Evolutionary conservation across 2,329 filamentous ascomycete species (phyloP).

Genomic region (Apiospora koreana): DNA sequence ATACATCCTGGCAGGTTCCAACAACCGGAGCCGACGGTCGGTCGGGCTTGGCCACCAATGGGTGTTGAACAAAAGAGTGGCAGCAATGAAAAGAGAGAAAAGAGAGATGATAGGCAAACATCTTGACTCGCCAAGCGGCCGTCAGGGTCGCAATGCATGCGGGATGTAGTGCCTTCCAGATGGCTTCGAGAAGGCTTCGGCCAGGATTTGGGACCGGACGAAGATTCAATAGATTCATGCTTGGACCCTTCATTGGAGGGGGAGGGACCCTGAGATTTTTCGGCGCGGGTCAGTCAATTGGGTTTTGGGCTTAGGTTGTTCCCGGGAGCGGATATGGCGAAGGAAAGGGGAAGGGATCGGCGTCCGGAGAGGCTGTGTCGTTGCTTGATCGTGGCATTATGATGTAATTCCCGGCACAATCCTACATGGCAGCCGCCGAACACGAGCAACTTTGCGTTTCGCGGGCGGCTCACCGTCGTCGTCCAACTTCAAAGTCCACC

Average conservation of each 20-base stretch:
- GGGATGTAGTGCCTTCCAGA: slow-evolving; percentile 6
- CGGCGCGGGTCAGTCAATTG: not conserved
- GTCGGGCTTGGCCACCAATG: not conserved
- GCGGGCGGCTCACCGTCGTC: not conserved
- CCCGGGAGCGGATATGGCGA: not conserved
- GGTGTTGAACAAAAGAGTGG: not conserved
- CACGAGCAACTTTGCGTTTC: slow-evolving; percentile 3
- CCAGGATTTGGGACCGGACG: not conserved
- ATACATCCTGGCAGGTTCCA: not conserved
- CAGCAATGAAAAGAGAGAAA: too few relatives aligned
- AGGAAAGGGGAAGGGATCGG: slow-evolving; percentile 8
- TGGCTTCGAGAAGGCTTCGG: slow-evolving; percentile 8
- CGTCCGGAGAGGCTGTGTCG: slow-evolving; percentile 8
- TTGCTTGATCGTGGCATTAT: slow-evolving; percentile 4
- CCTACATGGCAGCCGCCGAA: slow-evolving; percentile 1
- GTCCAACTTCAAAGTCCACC: not conserved
- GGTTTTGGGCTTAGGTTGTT: not conserved
- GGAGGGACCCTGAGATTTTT: not conserved
- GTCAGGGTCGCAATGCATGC: slow-evolving; percentile 4
- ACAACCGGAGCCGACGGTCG: not conserved
- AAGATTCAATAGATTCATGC: slow-evolving; percentile 6
- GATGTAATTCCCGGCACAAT: slow-evolving; percentile 7
- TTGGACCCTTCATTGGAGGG: slow-evolving; percentile 2
- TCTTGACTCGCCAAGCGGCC: not conserved
- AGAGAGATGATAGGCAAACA: too few relatives aligned